Base-by-base conservation (phyloP, 2,329 filamentous ascomycete genomes). In the Clarireedia homoeocarpa region DNA sequence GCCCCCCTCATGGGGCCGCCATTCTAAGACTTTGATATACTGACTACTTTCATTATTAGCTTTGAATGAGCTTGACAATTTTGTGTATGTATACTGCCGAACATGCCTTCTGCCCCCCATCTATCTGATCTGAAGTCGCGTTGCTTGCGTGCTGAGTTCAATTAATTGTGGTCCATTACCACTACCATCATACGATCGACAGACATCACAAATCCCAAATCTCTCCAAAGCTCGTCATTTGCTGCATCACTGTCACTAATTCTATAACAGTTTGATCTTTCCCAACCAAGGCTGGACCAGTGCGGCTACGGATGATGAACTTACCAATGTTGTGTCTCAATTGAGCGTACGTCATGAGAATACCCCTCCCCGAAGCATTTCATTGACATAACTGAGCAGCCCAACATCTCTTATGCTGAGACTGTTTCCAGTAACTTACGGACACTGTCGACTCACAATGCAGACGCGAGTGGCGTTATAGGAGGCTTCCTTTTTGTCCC, bases 401-500 rank as follows among this genome's bases (percentile, higher is more conserved):
- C 65, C 39, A 65, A 66, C 34, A 61, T 69, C 27, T 68, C 66
- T 9, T 69, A 65, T 50, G 51, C 59, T 2, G 61, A 67, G 51
- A 51, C 53, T 24, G 53, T 81, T 57, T 73, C 77, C 58, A 72
- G 73, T 56, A 87, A 88, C 64, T 79, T 96, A 51, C 88, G 85
- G 46, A 95, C 89, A 0, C 76, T 96, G 14, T 88, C 88, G 3
- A 82, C 80, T 34, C 86, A 83, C 59, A 84, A 82, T 67, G 77
- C 82, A 52, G 76, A 80, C 34, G 75, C 75, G 7, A 70, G 76
- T 40, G 81, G 85, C 61, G 74, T 82, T 53, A 82, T 94, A 38
- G 80, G 83, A 61, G 92, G 92, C 59, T 80, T 96, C 15, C 78
- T 97, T 56, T 97, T 94, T 70, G 86, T 95, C 2, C 94, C 92